phyloP scores from a whole-genome alignment of 2,329 filamentous ascomycete species.

The Diaporthe amygdali region DNA sequence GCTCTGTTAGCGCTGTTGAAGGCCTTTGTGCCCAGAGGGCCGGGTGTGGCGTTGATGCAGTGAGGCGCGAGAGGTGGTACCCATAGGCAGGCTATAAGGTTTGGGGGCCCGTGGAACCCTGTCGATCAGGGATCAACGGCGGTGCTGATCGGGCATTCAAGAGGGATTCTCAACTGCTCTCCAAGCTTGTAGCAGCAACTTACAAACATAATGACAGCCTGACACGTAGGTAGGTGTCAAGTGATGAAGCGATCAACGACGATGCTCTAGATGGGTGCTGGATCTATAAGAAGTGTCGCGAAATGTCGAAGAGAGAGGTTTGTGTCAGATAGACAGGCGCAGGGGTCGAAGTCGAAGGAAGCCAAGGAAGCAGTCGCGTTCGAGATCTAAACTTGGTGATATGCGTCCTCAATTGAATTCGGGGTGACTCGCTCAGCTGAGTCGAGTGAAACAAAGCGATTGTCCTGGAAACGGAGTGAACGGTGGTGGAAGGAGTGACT shows the following conservation, averaged over 20 bases:
- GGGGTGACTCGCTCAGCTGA: neutral
- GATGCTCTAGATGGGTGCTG: neutral
- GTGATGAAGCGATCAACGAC: neutral
- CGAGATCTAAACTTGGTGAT: neutral
- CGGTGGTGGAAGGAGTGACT: neutral
- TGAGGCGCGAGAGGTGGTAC: neutral
- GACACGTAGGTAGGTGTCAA: neutral
- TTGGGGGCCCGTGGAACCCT: neutral
- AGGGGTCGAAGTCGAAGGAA: neutral
- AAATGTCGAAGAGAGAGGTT: neutral
- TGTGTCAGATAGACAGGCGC: constrained; percentile 6
- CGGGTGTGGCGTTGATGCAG: neutral
- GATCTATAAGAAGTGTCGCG: neutral
- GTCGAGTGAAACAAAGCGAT: neutral
- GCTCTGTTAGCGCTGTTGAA: constrained; percentile 9
- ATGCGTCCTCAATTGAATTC: neutral
- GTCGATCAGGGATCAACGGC: neutral
- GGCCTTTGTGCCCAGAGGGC: neutral
- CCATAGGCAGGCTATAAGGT: neutral
- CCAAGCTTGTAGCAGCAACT: neutral
- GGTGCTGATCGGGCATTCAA: neutral
- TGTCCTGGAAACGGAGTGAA: neutral
- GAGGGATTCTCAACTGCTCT: neutral
- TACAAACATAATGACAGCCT: constrained; percentile 13
- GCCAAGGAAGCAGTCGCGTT: neutral